Evolutionary conservation across 345 rosid genomes (phyloP), one percentile per base, ranked within the genome.

Genomic region (Arabidopsis suecica): DNA sequence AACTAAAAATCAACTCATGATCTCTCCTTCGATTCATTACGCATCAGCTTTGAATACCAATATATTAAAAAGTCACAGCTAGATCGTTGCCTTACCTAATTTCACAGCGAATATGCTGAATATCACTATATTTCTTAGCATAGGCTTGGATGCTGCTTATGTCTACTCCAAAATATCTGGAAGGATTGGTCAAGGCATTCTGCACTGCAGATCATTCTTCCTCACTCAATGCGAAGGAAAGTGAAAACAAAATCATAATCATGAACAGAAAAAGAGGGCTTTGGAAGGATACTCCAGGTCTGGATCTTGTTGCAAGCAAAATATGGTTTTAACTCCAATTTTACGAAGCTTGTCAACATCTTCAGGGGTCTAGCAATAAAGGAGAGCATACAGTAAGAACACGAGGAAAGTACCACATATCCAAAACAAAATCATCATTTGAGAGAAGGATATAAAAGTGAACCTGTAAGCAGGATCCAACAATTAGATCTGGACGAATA

Each of bases 391-490:
- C 1, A 60, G 55, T 73, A 72, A 53, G 34, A 45, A 53, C 0
- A 13, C 36, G 6, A 37, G 57, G 54, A 77, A 18, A 49, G 32
- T 11, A 20, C 65, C 68, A 50, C 10, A 13, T 13, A 13, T 33
- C 12, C 4, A 42, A 48, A 16, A 9, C 8, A 32, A 8, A 28
- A 9, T 1, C 25, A 45, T 30, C 11, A 23, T 12, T 11, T 14
- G 11, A 60, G 47, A 65, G 7, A 71, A 40, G 28, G 71, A 81
- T 22, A 71, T n/a, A 33, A 48, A 48, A 5, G 11, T 68, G 76
- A 68, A 90, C 98, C 97, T 91, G 98, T 64, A 94, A 84, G 81
- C 98, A 94, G 0, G 98, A 94, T 34, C 98, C 98, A n/a, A 88
- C 95, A 76, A 94, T 88, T 80, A 94, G 78, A 83, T 94, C 97